phyloP scores from a whole-genome alignment of 305 asterid genomes.

The Fraxinus baroniana region DNA sequence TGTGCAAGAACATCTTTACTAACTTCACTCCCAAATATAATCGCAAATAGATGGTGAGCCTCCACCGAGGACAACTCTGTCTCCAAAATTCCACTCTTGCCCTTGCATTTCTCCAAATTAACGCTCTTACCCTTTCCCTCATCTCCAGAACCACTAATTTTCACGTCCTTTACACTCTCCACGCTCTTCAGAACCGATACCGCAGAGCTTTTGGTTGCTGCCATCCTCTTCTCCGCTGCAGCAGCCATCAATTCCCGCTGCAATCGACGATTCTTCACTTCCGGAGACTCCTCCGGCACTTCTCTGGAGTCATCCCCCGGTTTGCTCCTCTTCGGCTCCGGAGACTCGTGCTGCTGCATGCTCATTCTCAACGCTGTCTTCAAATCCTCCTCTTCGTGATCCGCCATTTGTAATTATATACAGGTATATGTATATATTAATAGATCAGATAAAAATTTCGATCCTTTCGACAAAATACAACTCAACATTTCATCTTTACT shows the following conservation, averaged over 20 bases:
- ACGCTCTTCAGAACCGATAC: conserved; percentile 18
- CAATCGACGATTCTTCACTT: conserved; percentile 41
- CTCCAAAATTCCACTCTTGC: conserved; percentile 28
- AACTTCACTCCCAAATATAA: conserved; percentile 69
- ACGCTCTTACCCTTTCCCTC: conserved; percentile 35
- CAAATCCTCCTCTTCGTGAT: conserved; percentile 76
- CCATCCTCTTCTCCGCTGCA: conserved; percentile 76
- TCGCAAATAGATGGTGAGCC: conserved; percentile 64
- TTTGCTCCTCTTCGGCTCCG: conserved; percentile 90
- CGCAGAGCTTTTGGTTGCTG: conserved; percentile 27
- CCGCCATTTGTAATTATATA: conserved; percentile 40
- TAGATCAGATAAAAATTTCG: conserved; percentile 23
- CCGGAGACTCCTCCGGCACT: conserved; percentile 52
- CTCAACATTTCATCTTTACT: conserved; percentile 12
- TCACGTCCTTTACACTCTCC: conserved; percentile 38
- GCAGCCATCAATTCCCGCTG: conserved; percentile 95
- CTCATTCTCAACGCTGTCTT: conserved; percentile 67
- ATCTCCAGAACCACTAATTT: conserved; percentile 34
- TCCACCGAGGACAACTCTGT: conserved; percentile 43
- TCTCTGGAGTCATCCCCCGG: conserved; percentile 51
- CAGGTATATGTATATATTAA: not conserved
- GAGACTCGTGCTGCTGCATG: conserved; percentile 73
- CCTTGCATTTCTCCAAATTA: conserved; percentile 28
- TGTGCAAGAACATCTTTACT: conserved; percentile 77
- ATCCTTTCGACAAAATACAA: not conserved